Evolutionary conservation across 225 moss, liverwort and hornwort species (phyloP).

Genomic region (Neckera pumila): DNA sequence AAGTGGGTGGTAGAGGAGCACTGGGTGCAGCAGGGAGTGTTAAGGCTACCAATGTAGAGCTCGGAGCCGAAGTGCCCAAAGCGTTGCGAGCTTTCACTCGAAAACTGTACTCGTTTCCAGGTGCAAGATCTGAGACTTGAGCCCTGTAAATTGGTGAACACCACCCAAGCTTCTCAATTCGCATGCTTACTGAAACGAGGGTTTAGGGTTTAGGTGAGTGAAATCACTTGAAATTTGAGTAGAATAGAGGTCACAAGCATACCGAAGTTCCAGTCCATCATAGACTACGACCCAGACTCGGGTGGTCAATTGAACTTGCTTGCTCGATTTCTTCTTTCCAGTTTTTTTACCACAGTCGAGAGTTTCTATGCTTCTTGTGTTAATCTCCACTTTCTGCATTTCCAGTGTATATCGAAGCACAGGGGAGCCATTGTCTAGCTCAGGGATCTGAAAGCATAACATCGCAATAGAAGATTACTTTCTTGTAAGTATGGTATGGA

Average conservation of each 20-base stretch:
- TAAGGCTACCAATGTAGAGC: neutral
- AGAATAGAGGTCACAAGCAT: neutral
- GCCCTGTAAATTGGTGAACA: neutral
- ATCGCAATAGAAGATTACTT: neutral
- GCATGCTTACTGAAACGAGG: neutral
- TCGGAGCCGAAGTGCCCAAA: constrained; percentile 2
- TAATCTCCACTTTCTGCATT: neutral
- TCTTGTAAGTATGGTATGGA: neutral
- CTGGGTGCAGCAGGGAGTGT: neutral
- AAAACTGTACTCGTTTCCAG: constrained; percentile 5
- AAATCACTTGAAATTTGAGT: neutral
- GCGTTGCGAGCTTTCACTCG: constrained; percentile 5
- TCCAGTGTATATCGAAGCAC: constrained; percentile 1
- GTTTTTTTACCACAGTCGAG: neutral
- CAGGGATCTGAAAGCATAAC: neutral
- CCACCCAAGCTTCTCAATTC: neutral
- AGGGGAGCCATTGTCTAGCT: constrained; percentile 5
- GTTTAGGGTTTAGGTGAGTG: neutral
- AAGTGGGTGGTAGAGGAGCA: constrained; percentile 8
- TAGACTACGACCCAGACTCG: constrained; percentile 1
- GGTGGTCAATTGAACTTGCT: neutral
- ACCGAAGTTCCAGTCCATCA: neutral
- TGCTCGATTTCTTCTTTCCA: neutral
- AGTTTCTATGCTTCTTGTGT: neutral
- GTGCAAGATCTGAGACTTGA: neutral